Evolutionary conservation across 768 basidiomycete genomes (phyloP).

Genomic region (Naematelia aurantialba): DNA sequence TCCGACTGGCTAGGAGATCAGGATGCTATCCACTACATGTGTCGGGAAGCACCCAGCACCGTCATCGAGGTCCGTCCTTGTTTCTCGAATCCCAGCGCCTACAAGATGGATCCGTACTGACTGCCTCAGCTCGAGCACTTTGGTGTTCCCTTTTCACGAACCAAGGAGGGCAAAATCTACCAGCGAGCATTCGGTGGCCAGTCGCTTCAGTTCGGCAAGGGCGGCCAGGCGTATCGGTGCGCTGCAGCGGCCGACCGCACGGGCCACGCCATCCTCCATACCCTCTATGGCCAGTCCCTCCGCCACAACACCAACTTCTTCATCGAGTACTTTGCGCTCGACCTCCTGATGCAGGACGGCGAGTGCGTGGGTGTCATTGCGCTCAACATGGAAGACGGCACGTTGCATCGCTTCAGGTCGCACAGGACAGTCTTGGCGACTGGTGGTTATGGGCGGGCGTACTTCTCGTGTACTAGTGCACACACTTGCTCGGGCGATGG

Average conservation of each 20-base stretch:
- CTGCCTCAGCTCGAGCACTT: conserved; percentile 94
- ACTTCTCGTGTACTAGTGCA: conserved; percentile 95
- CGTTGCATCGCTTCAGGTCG: conserved; percentile 93
- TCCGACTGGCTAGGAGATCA: conserved; percentile 99
- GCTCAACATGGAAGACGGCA: conserved; percentile 99
- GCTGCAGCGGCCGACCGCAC: conserved; percentile 98
- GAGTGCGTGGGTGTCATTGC: conserved; percentile 99
- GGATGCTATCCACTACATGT: conserved; percentile 99
- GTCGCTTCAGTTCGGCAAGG: conserved; percentile 93
- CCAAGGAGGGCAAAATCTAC: conserved; percentile 98
- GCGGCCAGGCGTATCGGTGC: conserved; percentile 97
- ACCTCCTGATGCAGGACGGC: conserved; percentile 96
- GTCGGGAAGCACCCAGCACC: conserved; percentile 87
- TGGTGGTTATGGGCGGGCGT: conserved; percentile 95
- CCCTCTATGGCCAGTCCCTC: conserved; percentile 97
- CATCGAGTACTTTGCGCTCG: conserved; percentile 99
- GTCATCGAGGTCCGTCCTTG: conserved; percentile 74
- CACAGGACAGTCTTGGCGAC: conserved; percentile 99
- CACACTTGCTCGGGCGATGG: conserved; percentile 99
- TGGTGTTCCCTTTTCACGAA: conserved; percentile 97
- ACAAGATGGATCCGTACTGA: no score
- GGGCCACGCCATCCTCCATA: conserved; percentile 96
- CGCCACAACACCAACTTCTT: conserved; percentile 99
- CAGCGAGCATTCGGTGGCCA: conserved; percentile 99
- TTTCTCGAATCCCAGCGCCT: background rate